Base-by-base conservation (phyloP, 2,329 filamentous ascomycete genomes). In the Chaetomium strumarium region DNA sequence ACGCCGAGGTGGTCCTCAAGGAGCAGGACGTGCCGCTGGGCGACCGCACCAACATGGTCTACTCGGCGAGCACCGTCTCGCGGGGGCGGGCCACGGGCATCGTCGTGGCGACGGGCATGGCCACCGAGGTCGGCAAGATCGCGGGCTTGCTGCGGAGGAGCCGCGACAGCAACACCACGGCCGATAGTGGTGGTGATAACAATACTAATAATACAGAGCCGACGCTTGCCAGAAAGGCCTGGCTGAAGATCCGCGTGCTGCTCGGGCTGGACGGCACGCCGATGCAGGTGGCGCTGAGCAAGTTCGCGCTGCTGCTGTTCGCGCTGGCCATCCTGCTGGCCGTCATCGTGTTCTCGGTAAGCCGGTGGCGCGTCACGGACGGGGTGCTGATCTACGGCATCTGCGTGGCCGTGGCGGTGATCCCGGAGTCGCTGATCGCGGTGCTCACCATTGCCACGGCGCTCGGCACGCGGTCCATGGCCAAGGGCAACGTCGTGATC, bases 381-480 rank as follows among this genome's bases (percentile, higher is more conserved):
- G 81, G 85, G 49, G 74, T 96, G 48, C 77, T 99, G 59, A 95
- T 99, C 65, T 99, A 99, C 64, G 95, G 93, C 30, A 96, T 97
- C 61, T 95, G 91, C 14, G 93, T 99, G 37, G 93, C 93, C 20
- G 93, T 99, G 11, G 93, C 93, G 38, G 92, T 92, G 13, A 97
- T 97, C 62, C 92, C 92, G 0, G 92, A 97, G 73, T 95, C 93
- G 0, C 99, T 99, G 65, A 99, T 99, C 63, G 95, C 99, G 29
- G 99, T 95, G 0, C 93, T 99, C 33, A 99, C 93, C 0, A 77
- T 99, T 50, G 93, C 93, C 37, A 78, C 99, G 13, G 95, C 95
- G 13, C 93, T 99, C 9, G 82, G 97, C 64, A 85, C 93, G 53
- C 68, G 24, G 24, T 24, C 24, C 24, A 99, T 99, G 93, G 95